Base-by-base conservation (phyloP, 495 filamentous ascomycete species). In the Saxispiralis lemnorum region DNA sequence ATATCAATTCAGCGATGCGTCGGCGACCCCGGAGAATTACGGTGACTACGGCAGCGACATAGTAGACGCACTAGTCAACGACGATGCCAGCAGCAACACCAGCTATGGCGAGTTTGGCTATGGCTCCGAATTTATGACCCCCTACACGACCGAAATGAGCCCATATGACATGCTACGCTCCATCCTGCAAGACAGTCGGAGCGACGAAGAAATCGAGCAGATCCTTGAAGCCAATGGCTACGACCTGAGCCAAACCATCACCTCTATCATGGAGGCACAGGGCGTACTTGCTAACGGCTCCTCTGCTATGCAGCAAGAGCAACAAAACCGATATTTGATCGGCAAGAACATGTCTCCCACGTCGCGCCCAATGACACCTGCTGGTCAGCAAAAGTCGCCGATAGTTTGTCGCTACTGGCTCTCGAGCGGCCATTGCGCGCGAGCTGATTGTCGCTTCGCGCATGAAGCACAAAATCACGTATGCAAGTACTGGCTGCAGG, bases 401-500 rank as follows among this genome's bases (percentile, higher is more conserved):
- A 78, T 95, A 15, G 83, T 96, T 16, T 99, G 92, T 68, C 92
- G 88, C 59, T 99, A 93, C 58, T 96, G 79, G 65, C 68, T 99
- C 14, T 85, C 87, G 12, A 88, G 78, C 14, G 92, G 92, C 5
- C 77, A 83, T 56, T 99, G 92, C 55, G 74, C 94, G 24, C 74
- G 92, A 24, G 88, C 88, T 39, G 92, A 99, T 56, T 99, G 92
- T 53, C 77, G 87, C 38, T 99, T 95, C 62, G 94, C 86, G 49
- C 92, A 99, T 62, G 92, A 99, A 56, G 65, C 92, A 28, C 93
- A 83, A 49, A 88, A 78, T 51, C 89, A 94, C 49, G 75, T 99
- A 45, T 99, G 92, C 87, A 99, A 96, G 80, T 95, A 95, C 54
- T 99, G 88, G 86, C 71, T 96, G 32, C 86, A 81, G 68, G 92